Percentiles rank a stretch among this genome's conserved stretches.
Evolutionary conservation across 768 basidiomycete genomes (phyloP).

Genomic region (Leccinellum luteum): DNA sequence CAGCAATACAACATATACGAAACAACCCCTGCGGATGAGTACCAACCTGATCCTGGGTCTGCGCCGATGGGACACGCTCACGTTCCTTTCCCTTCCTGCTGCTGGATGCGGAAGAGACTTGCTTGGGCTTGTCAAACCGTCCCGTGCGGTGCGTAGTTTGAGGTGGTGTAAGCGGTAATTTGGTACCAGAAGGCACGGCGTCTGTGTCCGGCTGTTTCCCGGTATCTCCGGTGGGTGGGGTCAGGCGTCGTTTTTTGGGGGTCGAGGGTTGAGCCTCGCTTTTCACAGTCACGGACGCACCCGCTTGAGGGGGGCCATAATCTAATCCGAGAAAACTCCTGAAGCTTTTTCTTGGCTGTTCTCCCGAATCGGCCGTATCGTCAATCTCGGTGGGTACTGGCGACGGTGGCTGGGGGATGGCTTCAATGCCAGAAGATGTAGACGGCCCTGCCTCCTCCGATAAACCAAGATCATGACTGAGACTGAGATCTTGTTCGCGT

Average conservation of each 20-base stretch:
- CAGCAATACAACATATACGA: background rate
- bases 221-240: background rate
- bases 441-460: conserved; percentile 5
- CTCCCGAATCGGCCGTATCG: conserved; percentile 14
- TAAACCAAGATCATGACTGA: conserved; percentile 4
- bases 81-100: conserved; percentile 31
- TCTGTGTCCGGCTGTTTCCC: background rate
- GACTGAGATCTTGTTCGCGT: conserved; percentile 13
- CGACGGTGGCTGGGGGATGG: conserved; percentile 23
- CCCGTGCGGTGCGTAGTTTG: conserved; percentile 17
- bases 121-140: background rate
- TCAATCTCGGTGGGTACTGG: conserved; percentile 26
- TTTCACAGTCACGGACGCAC: background rate
- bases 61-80: conserved; percentile 1
- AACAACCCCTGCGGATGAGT: background rate
- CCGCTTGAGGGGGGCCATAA: conserved; percentile 8
- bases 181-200: background rate
- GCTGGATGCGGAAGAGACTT: conserved; percentile 2
- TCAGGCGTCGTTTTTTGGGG: conserved; percentile 22
- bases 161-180: conserved; percentile 26
- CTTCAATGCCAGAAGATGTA: background rate
- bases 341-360: conserved; percentile 8
- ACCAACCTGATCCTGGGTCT: conserved; percentile 15
- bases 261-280: conserved; percentile 22
- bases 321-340: conserved; percentile 27